phyloP scores from a whole-genome alignment of 1,139 yeast genomes.

The Diutina siamensis region DNA sequence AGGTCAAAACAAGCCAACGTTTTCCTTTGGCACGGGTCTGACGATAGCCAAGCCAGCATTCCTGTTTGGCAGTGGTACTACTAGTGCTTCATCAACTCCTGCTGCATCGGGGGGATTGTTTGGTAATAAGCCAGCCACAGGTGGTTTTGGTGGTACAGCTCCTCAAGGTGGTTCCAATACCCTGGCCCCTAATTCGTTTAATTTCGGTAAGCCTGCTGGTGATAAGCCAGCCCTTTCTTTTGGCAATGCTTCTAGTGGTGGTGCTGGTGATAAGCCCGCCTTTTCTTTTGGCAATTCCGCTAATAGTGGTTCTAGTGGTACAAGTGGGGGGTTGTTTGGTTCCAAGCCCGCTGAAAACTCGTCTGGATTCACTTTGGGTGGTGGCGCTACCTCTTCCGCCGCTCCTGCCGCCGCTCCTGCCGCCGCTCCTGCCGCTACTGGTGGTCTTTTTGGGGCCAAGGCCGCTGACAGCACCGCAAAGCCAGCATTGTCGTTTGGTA shows the following conservation, averaged over 20 bases:
- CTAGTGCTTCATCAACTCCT: neutral
- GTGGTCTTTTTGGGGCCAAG: neutral
- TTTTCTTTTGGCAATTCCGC: neutral
- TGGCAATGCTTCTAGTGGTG: conserved; percentile 10
- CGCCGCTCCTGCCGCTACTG: conserved; percentile 9
- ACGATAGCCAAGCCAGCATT: conserved; percentile 6
- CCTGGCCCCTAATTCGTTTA: neutral
- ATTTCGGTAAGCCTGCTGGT: neutral
- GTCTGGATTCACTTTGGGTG: conserved; percentile 10
- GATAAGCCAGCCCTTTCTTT: conserved; percentile 8
- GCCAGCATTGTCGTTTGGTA: neutral
- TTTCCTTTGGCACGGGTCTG: conserved; percentile 3
- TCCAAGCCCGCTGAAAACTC: conserved; percentile 7
- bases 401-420: conserved; percentile 11
- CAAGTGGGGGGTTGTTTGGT: conserved; percentile 11
- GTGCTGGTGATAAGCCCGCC: conserved; percentile 12
- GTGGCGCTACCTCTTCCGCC: too few relatives aligned
- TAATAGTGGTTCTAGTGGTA: conserved; percentile 7
- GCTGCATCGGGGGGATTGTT: neutral
- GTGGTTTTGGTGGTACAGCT: conserved; percentile 4
- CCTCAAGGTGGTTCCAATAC: neutral
- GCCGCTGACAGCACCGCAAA: neutral
- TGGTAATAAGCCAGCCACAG: neutral
- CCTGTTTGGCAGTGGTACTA: conserved; percentile 4
- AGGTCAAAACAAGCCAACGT: conserved; percentile 5